Evolutionary conservation across 345 rosid species (phyloP), one percentile per base, ranked within the genome.

Genomic region (Kernera saxatilis): DNA sequence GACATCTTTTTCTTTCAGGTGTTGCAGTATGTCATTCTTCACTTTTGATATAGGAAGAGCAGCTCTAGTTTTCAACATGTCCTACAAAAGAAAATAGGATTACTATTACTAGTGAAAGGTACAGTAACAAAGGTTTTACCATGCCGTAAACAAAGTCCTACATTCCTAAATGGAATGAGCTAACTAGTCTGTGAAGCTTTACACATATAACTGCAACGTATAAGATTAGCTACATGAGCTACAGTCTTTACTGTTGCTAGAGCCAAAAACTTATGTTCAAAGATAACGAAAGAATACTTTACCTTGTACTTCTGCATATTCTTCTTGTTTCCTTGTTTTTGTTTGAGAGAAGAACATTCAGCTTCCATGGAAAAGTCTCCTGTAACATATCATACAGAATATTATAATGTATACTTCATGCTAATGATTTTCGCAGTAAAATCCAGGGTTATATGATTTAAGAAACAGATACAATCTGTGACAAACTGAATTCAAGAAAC

Each of bases 41-140:
- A 88, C 64, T 59, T 76, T 88, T 71, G 84, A 76, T 78, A 93
- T 87, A 26, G 98, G 97, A 74, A 93, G 96, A 73, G 90, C 77
- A 77, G 77, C 67, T 78, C 96, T 83, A 66, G 73, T 69, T 78
- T 29, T 85, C 72, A 84, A 70, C 88, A 87, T 88, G 26, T 80
- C 87, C 98, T 92, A 53, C 19, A 70, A 84, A 41, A 23, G 26
- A 41, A 77, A 65, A 13, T 12, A 48, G 17, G 25, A 65, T 55
- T 35, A 65, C 39, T 18, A 65, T 55, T 35, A 65, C 39, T 18
- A 49, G 32, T 1, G 7, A 4, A 18, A 44, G 49, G 10, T 30
- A 22, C 30, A 41, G 48, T 33, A 48, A 60, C 40, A 70, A 59
- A 4, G 11, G 6, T 59, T 36, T 59, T 17, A 35, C 40, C 21